These are phyloP conservation scores for Pulveroboletus sp. DNA, from an alignment of 768 basidiomycete species.

Conservation along the genomic window DNA sequence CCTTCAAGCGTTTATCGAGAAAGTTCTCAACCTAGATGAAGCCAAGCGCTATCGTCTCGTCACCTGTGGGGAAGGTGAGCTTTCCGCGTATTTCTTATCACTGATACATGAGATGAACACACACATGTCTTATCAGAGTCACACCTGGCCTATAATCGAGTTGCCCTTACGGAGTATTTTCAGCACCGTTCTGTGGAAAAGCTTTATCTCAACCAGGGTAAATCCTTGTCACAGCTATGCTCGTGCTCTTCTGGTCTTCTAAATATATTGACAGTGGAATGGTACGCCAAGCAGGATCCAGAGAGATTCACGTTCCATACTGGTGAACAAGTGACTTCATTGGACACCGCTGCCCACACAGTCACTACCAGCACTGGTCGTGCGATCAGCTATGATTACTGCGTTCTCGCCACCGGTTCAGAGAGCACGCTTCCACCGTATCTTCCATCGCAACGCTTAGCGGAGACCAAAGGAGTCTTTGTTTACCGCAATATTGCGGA, in stretches of 20 bases:
- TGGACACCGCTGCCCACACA: conserved; percentile 39
- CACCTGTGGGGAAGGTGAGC: conserved; percentile 58
- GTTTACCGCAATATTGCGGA: conserved; percentile 74
- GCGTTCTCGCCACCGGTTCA: conserved; percentile 70
- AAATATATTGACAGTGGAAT: conserved; percentile 37
- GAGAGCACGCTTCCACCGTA: conserved; percentile 61
- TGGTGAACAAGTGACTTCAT: conserved; percentile 43
- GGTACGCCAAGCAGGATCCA: conserved; percentile 60
- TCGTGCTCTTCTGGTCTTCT: background rate
- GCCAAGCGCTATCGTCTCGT: conserved; percentile 48
- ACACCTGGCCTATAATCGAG: conserved; percentile 55
- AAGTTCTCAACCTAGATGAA: conserved; percentile 56
- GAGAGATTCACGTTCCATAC: conserved; percentile 52
- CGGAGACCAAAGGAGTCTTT: conserved; percentile 53
- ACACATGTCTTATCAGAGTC: conserved; percentile 26
- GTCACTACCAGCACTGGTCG: conserved; percentile 47
- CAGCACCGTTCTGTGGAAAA: conserved; percentile 56
- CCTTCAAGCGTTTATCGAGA: conserved; percentile 59
- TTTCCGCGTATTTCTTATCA: conserved; percentile 21
- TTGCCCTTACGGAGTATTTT: conserved; percentile 55
- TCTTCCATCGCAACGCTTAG: conserved; percentile 38
- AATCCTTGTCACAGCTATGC: background rate
- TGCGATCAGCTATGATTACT: conserved; percentile 54
- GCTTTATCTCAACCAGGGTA: conserved; percentile 55
- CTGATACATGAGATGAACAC: conserved; percentile 14